These are phyloP conservation scores for Boletus rubropictus DNA, from an alignment of 768 basidiomycete genomes.

Conservation along the genomic window DNA sequence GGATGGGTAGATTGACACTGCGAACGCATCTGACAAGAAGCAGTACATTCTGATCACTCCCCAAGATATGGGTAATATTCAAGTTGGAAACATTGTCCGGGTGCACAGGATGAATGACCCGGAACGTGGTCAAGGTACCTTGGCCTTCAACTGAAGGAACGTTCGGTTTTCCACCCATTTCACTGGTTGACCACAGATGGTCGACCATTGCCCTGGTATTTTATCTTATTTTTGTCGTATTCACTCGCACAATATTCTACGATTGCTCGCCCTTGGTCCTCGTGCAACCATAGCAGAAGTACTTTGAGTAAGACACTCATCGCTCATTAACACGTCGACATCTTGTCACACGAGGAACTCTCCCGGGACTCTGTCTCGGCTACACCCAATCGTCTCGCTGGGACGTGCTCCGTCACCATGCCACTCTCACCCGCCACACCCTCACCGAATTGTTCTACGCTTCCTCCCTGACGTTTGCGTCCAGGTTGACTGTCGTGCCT, in stretches of 20 bases:
- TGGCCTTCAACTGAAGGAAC: slow-evolving; percentile 30
- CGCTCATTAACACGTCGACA: background rate
- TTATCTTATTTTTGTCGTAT: background rate
- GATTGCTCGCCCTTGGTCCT: background rate
- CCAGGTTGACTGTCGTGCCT: slow-evolving; percentile 32
- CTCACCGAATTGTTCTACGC: slow-evolving; percentile 17
- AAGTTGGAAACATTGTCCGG: slow-evolving; percentile 60
- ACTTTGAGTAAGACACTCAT: background rate
- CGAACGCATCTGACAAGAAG: slow-evolving; percentile 78
- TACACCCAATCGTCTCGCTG: slow-evolving; percentile 8
- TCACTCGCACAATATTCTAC: slow-evolving; percentile 3
- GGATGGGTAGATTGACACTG: slow-evolving; percentile 72
- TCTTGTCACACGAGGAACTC: background rate
- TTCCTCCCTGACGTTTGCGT: slow-evolving; percentile 24
- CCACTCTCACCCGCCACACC: background rate
- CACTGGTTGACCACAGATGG: background rate
- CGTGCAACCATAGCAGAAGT: background rate
- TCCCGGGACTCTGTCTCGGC: slow-evolving; percentile 7
- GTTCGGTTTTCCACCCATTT: background rate
- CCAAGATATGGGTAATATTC: slow-evolving; percentile 80
- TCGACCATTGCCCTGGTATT: background rate
- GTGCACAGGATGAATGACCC: slow-evolving; percentile 78
- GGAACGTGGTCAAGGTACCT: slow-evolving; percentile 55
- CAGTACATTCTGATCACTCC: slow-evolving; percentile 96
- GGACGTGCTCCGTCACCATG: background rate